Evolutionary conservation across 2,329 filamentous ascomycete species (phyloP), one percentile per base, ranked within the genome.

Genomic region (Neonectria hederae): DNA sequence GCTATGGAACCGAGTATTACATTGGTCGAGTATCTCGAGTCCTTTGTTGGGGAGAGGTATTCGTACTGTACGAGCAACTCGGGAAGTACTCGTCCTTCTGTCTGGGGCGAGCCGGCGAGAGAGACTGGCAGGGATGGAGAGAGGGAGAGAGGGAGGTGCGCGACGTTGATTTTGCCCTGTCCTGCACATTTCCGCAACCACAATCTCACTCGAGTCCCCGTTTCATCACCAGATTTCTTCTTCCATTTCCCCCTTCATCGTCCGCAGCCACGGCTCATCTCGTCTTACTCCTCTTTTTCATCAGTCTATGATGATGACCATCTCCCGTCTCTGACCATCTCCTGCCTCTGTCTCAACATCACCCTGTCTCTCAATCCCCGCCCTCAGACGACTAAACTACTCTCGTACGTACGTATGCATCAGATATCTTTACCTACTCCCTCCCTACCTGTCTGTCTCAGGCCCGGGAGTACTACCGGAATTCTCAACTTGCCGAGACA

Each of bases 161-260:
- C 49, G 22, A 67, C 63, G 17, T 54, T 40, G 59, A 53, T 55
- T 65, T 63, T 24, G 42, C 49, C 49, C 59, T 67, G 59, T 56
- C 61, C 59, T 65, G 65, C 56, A 67, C 59, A 63, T 38, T 54
- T 62, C 63, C 63, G 62, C 53, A 57, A 63, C 53, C 53, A 56
- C 55, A 67, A 68, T 64, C 60, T 65, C 67, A 51, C 51, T 24
- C 30, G 28, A 24, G 38, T 58, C 26, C 61, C 56, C 52, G 45
- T 55, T 52, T 51, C 51, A 38, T 54, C 43, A 54, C 35, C 35
- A 38, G 24, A 53, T 49, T 63, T 59, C 35, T 53, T 57, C 59
- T 54, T 58, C 21, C 38, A 32, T 38, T 51, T 17, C 46, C 49
- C 42, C 28, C n/a, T 57, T n/a, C 22, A 46, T 51, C 19, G 19